Evolutionary conservation across 2,329 filamentous ascomycete species (phyloP).

Genomic region (Exophiala aquamarina): DNA sequence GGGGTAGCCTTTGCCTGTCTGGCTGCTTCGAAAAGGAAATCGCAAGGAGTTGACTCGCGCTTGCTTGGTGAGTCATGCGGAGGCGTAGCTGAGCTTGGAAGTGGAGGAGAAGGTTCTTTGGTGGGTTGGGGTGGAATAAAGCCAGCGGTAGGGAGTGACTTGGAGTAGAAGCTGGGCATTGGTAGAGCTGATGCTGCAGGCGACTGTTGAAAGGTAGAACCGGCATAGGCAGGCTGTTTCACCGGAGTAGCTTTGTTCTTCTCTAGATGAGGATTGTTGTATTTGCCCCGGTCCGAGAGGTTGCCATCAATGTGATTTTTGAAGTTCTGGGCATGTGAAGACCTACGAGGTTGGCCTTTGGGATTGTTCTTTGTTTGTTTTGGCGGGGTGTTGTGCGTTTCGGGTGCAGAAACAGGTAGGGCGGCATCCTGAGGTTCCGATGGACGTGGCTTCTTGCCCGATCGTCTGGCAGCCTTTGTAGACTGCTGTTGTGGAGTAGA

Average conservation of each 20-base stretch:
- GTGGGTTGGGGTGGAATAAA: slow-evolving; percentile 31
- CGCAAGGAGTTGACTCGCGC: slow-evolving; percentile 73
- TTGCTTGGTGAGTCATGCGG: slow-evolving; percentile 36
- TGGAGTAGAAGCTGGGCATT: slow-evolving; percentile 83
- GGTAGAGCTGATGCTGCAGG: slow-evolving; percentile 87
- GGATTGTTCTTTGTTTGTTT: slow-evolving; percentile 23
- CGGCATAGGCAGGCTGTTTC: slow-evolving; percentile 70
- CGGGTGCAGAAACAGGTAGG: slow-evolving; percentile 7
- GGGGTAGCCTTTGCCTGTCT: slow-evolving; percentile 62
- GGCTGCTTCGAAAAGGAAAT: slow-evolving; percentile 87
- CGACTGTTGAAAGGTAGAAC: slow-evolving; percentile 91
- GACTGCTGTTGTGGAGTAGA: slow-evolving; percentile 41
- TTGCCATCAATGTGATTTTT: slow-evolving; percentile 33
- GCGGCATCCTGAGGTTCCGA: slow-evolving; percentile 31
- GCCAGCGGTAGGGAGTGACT: slow-evolving; percentile 67
- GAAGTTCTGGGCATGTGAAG: slow-evolving; percentile 31
- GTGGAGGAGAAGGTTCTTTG: slow-evolving; percentile 41
- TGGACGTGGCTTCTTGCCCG: slow-evolving; percentile 44
- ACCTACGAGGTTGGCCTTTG: slow-evolving; percentile 34
- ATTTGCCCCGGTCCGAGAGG: slow-evolving; percentile 32
- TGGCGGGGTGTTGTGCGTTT: slow-evolving; percentile 13
- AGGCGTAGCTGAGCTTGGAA: slow-evolving; percentile 27
- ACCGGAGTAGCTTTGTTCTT: slow-evolving; percentile 41
- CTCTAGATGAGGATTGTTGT: slow-evolving; percentile 29
- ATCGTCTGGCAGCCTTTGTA: slow-evolving; percentile 44